Percentiles rank a stretch among this genome's conserved stretches.
Evolutionary conservation across 345 rosid genomes (phyloP).

Genomic region (Eutrema yunnanense): DNA sequence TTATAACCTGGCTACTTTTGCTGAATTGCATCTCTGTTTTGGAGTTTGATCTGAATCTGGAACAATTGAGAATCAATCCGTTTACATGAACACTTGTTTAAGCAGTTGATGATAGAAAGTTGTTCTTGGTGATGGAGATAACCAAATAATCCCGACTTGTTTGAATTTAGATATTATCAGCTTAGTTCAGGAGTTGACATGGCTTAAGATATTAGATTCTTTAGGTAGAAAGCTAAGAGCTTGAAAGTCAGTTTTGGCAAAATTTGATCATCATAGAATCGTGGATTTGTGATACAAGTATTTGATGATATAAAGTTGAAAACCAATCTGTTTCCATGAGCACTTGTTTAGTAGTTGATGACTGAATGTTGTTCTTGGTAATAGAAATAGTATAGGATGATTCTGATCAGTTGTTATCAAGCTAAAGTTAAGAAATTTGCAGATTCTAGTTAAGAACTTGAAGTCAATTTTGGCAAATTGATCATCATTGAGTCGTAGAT

Average conservation of each 20-base stretch:
- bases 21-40: background rate
- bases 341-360: background rate
- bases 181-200: background rate
- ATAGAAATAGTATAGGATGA: no score
- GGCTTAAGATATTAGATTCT: background rate
- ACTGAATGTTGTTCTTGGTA: background rate
- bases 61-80: background rate
- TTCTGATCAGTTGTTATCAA: background rate
- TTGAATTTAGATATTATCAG: background rate
- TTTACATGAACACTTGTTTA: background rate
- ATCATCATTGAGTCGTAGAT: background rate
- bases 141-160: background rate
- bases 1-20: background rate
- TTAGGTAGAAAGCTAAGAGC: background rate
- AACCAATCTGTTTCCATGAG: no score
- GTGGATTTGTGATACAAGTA: no score
- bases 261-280: background rate
- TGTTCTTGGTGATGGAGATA: background rate
- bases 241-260: background rate
- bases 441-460: background rate
- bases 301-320: no score
- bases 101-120: background rate
- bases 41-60: background rate
- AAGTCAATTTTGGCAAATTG: background rate
- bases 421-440: background rate